Base-by-base conservation (phyloP, 371 early-diverging fungal genomes). In the Mucor lusitanicus region DNA sequence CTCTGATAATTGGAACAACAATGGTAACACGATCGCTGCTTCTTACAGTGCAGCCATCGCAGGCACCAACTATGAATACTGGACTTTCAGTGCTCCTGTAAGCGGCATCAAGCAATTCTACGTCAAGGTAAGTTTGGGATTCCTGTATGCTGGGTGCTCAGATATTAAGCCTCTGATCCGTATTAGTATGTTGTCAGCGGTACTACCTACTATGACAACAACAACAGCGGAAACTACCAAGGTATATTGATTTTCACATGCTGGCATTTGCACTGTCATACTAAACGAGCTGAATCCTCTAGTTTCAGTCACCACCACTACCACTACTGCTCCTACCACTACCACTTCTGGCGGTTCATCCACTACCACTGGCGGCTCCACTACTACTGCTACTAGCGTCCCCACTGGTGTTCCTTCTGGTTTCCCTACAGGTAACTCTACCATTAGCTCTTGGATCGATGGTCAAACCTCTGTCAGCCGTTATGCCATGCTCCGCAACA, bases 121-220 rank as follows among this genome's bases (percentile, higher is more conserved):
- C 53, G 67, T 79, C 28, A 63, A 65, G 63, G 75, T 75, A 64
- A 50, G 30, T 48, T 27, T 6, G 21, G 6, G 13, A 21, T 5
- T 7, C 33, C 4, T 33, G 33, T 33, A 8, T 33, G 15, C 15
- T 30, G 9, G 3, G 19, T 48, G 27, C 21, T 19, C 44, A 17
- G n/a, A 15, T 25, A 27, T 39, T n/a, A 54, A 9, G 48, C 21
- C 48, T 48, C 1, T 21, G n/a, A 56, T 27, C 15, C 15, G 33
- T 33, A 61, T 32, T 50, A 79, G 77, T 82, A 80, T 63, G 63
- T 62, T 33, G 80, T 78, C 0, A 56, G 42, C 56, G 80, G 80
- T 23, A 58, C 59, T 5, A 72, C 73, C 9, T 82, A 77, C 56
- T 82, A 76, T 64, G 83, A 82, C 46, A 80, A 76, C 54, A 78